Evolutionary conservation across 139 green algal genomes (phyloP), one percentile per base, ranked within the genome.

Genomic region (Choricystis sp.): DNA sequence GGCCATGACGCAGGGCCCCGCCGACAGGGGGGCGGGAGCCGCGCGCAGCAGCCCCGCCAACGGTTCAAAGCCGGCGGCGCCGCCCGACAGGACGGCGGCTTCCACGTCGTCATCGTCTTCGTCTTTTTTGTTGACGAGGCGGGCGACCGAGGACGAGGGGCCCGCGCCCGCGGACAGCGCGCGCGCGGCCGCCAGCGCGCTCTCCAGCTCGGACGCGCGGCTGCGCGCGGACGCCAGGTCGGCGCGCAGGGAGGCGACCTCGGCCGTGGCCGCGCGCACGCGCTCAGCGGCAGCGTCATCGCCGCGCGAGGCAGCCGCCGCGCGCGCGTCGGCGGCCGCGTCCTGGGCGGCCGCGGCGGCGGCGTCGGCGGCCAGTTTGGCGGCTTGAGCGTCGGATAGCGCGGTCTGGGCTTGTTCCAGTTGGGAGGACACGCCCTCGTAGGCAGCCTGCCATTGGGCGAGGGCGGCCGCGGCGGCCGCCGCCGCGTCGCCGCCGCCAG

Each of bases 31-130:
- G 23, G 58, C 16, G 28, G 49, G 49, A 3, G 63, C 69, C n/a
- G 57, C 58, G 20, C 63, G 59, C n/a, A 73, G n/a, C 24, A 69
- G 3, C 23, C 68, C 63, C 28, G 68, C 62, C 21, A 73, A 27
- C 2, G 68, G 68, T 58, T 69, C 30, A 29, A 69, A 69, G 22
- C 27, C 20, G 55, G 14, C 29, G n/a, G 63, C 59, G 14, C 49
- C 30, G 16, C 69, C 69, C 2, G 63, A 67, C 25, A 72, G 56
- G n/a, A 72, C 61, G 31, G 66, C 66, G 26, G 66, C 63, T 52
- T 74, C 69, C n/a, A 74, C 61, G 29, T 74, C 69, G 29, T 27
- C 64, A 49, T 63, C 57, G 52, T 74, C 69, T 59, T 74, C 69
- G 49, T 69, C 60, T 27, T 74, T 74, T 31, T 74, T 74, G 52